Evolutionary conservation across 306 rosid species (phyloP).

Genomic region (peach (Prunus persica)): Prunus_persica_NCBIv2 NC_034012.1:6468501-6469000

Average conservation of each 20-base stretch:
- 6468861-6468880: slow-evolving; percentile 58
- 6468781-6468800: slow-evolving; percentile 19
- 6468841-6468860: slow-evolving; percentile 53
- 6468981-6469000: slow-evolving; percentile 45
- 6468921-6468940: slow-evolving; percentile 53
- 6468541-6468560: slow-evolving; percentile 35
- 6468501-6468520: slow-evolving; percentile 49
- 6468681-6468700: slow-evolving; percentile 40
- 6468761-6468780: slow-evolving; percentile 53
- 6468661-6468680: slow-evolving; percentile 45
- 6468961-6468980: slow-evolving; percentile 39
- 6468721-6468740: slow-evolving; percentile 66
- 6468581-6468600: slow-evolving; percentile 28
- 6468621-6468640: slow-evolving; percentile 64
- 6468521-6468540: slow-evolving; percentile 38
- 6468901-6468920: slow-evolving; percentile 55
- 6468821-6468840: slow-evolving; percentile 40
- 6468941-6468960: slow-evolving; percentile 29
- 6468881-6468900: slow-evolving; percentile 18
- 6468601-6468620: slow-evolving; percentile 22
- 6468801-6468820: slow-evolving; percentile 43
- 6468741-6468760: slow-evolving; percentile 51
- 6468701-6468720: slow-evolving; percentile 40
- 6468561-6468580: slow-evolving; percentile 51
- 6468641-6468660: slow-evolving; percentile 34